phyloP scores from a whole-genome alignment of 805 yeast genomes.

The Ogataea glucozyma region DNA sequence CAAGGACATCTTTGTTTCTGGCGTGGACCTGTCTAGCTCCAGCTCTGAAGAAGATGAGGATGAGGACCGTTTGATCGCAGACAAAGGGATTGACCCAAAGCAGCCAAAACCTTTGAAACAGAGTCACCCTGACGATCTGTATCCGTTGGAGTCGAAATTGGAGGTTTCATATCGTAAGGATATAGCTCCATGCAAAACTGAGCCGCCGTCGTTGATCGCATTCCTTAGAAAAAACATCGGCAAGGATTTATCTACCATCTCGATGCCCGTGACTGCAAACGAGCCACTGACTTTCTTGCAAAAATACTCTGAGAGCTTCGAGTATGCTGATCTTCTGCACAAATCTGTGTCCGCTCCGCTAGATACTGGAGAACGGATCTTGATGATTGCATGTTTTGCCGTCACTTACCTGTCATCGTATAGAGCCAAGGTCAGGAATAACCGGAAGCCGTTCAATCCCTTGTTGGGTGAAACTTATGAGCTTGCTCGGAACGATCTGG shows the following conservation, averaged over 20 bases:
- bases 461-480: slow-evolving; percentile 92
- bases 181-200: slow-evolving; percentile 54
- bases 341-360: slow-evolving; percentile 52
- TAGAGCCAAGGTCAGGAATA: slow-evolving; percentile 71
- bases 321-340: slow-evolving; percentile 68
- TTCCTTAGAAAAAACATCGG: slow-evolving; percentile 89
- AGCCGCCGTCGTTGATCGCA: slow-evolving; percentile 82
- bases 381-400: slow-evolving; percentile 81
- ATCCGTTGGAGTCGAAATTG: slow-evolving; percentile 61
- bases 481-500: slow-evolving; percentile 79
- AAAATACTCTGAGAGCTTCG: slow-evolving; percentile 75
- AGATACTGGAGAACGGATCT: slow-evolving; percentile 56
- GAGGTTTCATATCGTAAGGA: slow-evolving; percentile 56
- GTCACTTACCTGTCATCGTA: slow-evolving; percentile 68
- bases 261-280: slow-evolving; percentile 93
- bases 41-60: slow-evolving; percentile 20
- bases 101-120: neutral
- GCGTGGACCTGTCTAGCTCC: slow-evolving; percentile 6
- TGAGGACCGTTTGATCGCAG: neutral
- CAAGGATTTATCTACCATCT: slow-evolving; percentile 77
- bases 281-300: slow-evolving; percentile 89
- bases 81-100: neutral
- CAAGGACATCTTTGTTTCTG: slow-evolving; percentile 11
- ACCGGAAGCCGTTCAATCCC: slow-evolving; percentile 93
- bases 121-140: slow-evolving; percentile 41